Evolutionary conservation across 768 basidiomycete species (phyloP).

Genomic region (Clathrus columnatus): DNA sequence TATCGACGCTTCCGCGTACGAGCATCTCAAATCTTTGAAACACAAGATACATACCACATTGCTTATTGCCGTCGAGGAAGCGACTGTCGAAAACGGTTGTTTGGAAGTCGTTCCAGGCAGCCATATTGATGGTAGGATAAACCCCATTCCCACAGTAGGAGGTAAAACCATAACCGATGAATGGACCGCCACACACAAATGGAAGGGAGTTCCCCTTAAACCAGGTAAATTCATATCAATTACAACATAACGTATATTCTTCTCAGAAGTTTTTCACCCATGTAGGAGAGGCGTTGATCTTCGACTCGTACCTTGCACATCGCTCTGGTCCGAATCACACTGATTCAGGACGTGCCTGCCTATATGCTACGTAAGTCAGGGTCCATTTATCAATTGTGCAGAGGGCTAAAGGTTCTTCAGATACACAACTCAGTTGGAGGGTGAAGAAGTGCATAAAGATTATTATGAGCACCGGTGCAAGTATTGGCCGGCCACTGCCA

Average conservation of each 20-base stretch:
- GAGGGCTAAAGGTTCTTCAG: neutral
- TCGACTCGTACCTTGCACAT: conserved; percentile 17
- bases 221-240: conserved; percentile 9
- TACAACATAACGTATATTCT: conserved; percentile 5
- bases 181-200: conserved; percentile 2
- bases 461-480: conserved; percentile 7
- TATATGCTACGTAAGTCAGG: conserved; percentile 15
- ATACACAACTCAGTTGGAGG: neutral
- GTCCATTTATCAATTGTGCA: neutral
- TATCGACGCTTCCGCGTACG: conserved; percentile 16
- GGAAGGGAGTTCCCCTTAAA: conserved; percentile 8
- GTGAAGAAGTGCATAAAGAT: conserved; percentile 2
- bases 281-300: conserved; percentile 13
- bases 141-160: conserved; percentile 10
- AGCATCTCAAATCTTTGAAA: conserved; percentile 14
- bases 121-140: conserved; percentile 3
- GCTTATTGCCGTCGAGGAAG: conserved; percentile 15
- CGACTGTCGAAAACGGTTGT: conserved; percentile 15
- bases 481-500: neutral
- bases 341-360: conserved; percentile 11
- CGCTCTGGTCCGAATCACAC: conserved; percentile 16
- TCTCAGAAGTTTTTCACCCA: neutral
- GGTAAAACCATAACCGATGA: conserved; percentile 11
- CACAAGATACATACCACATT: conserved; percentile 9
- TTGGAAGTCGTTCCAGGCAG: conserved; percentile 15